Percentiles rank a stretch among this genome's conserved stretches.
Conservation (phyloP, 2,329 filamentous ascomycete species). For the Cladosporium sp. region DNA sequence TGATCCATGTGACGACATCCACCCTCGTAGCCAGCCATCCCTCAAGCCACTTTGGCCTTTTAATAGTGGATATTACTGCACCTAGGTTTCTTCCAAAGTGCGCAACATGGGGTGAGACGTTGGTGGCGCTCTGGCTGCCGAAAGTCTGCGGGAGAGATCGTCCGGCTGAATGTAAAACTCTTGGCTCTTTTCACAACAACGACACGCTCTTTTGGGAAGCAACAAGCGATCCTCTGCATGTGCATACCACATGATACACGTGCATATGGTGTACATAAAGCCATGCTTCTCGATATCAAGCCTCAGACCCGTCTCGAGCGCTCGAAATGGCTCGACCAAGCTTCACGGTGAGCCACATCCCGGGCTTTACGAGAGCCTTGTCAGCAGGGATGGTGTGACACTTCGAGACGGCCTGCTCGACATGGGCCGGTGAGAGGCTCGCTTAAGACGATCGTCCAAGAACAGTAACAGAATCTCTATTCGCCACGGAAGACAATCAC, state of each 20-base stretch:
- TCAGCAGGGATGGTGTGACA: neutral
- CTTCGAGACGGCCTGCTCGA: neutral
- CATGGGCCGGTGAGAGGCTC: neutral
- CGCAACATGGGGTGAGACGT: slow-evolving; percentile 5
- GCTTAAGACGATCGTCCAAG: neutral
- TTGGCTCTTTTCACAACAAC: neutral
- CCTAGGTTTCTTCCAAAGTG: slow-evolving; percentile 9
- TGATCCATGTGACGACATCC: neutral
- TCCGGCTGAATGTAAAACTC: slow-evolving; percentile 3
- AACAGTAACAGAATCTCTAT: neutral
- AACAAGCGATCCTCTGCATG: neutral
- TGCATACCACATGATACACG: neutral
- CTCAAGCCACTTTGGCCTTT: neutral
- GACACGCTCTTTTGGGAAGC: neutral
- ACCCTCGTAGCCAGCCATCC: neutral
- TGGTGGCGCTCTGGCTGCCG: slow-evolving; percentile 3
- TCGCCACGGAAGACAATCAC: neutral
- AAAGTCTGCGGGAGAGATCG: neutral
- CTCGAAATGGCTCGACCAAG: neutral
- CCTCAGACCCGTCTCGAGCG: neutral
- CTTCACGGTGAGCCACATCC: neutral
- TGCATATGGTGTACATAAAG: neutral
- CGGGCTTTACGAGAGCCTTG: neutral
- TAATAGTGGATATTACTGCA: neutral
- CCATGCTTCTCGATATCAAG: neutral